phyloP scores from a whole-genome alignment of 495 filamentous ascomycete species.

The Hyphodiscus hymeniophilus region DNA sequence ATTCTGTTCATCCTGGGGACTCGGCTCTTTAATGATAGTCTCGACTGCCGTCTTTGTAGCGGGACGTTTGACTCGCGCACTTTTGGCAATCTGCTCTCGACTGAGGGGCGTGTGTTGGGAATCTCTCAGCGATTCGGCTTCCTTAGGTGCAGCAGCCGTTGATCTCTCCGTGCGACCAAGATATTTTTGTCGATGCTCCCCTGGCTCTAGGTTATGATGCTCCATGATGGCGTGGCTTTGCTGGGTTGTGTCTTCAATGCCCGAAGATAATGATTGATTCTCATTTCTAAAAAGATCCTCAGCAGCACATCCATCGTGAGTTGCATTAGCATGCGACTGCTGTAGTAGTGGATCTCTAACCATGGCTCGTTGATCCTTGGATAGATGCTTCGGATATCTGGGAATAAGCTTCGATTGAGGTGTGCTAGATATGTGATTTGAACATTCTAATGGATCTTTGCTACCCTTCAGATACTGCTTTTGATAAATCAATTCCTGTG shows the following conservation, averaged over 20 bases:
- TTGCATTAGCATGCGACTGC: too few species aligned
- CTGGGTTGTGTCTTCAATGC: background rate
- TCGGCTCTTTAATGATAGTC: background rate
- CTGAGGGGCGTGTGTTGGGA: slow-evolving; percentile 2
- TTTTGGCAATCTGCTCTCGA: slow-evolving; percentile 13
- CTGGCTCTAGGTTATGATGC: slow-evolving; percentile 3
- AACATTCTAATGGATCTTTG: too few species aligned
- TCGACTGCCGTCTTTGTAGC: slow-evolving; percentile 1
- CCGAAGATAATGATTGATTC: too few species aligned
- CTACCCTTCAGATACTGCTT: too few species aligned
- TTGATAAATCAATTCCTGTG: background rate
- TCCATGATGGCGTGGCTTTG: background rate
- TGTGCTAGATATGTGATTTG: too few species aligned
- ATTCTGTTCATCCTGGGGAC: background rate
- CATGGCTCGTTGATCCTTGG: too few species aligned
- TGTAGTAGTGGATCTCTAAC: too few species aligned
- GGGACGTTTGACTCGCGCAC: slow-evolving; percentile 13
- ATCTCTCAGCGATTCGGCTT: background rate
- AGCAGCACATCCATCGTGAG: too few species aligned
- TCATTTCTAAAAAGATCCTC: too few species aligned
- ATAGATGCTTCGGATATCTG: too few species aligned
- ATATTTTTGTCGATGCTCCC: slow-evolving; percentile 4
- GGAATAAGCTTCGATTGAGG: too few species aligned
- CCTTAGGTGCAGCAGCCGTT: too few species aligned
- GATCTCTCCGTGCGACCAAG: background rate